These are phyloP conservation scores for Suillus subaureus DNA, from an alignment of 768 basidiomycete species.

Conservation along the genomic window DNA sequence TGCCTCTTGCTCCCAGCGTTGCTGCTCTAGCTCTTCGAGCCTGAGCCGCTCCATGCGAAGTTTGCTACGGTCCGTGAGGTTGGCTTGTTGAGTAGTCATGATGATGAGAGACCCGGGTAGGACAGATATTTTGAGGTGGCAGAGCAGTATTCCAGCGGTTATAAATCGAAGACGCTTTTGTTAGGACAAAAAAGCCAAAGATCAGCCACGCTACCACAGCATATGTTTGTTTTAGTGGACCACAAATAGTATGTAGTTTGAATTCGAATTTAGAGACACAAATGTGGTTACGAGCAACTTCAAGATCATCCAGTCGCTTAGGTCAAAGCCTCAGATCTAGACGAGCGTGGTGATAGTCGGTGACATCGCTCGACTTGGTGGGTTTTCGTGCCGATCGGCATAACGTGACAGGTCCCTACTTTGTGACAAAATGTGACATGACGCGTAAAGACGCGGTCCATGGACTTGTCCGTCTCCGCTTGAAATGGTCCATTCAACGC, in stretches of 20 bases:
- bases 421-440: conserved; percentile 33
- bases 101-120: neutral
- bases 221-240: conserved; percentile 11
- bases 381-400: conserved; percentile 1
- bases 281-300: neutral
- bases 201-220: conserved; percentile 3
- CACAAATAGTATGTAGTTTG: neutral
- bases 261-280: conserved; percentile 6
- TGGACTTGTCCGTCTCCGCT: conserved; percentile 33
- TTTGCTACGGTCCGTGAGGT: conserved; percentile 42
- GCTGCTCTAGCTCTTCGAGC: conserved; percentile 56
- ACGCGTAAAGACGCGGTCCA: conserved; percentile 27
- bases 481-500: conserved; percentile 34
- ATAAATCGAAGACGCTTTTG: conserved; percentile 3
- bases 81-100: conserved; percentile 18
- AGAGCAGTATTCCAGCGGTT: conserved; percentile 11
- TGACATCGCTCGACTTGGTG: neutral
- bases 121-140: neutral
- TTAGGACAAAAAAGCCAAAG: conserved; percentile 10
- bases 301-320: neutral
- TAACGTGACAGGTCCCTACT: conserved; percentile 21
- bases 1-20: conserved; percentile 55
- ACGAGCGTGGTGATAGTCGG: neutral
- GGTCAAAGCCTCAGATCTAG: neutral
- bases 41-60: conserved; percentile 48